A percentile compares a stretch with the other conserved stretches of the same genome.
These are phyloP conservation scores for Venturia asperata DNA, from an alignment of 2,329 filamentous ascomycete species.

Conservation along the genomic window DNA sequence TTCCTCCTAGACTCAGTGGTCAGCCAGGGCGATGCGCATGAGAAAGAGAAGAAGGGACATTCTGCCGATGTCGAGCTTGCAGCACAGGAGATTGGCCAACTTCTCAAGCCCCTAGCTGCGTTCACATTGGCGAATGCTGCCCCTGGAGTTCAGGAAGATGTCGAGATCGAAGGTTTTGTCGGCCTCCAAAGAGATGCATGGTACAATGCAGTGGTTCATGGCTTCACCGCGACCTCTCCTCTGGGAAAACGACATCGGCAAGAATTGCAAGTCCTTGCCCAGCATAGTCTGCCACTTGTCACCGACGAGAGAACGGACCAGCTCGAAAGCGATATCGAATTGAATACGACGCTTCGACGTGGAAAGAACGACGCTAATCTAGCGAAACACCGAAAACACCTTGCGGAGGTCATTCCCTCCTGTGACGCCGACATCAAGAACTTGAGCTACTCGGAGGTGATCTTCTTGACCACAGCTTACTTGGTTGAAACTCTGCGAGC, in stretches of 20 bases:
- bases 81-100: conserved; percentile 76
- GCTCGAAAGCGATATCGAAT: conserved; percentile 90
- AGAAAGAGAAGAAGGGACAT: conserved; percentile 59
- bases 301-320: conserved; percentile 83
- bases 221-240: conserved; percentile 69
- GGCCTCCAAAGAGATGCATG: conserved; percentile 81
- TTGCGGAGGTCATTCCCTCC: conserved; percentile 66
- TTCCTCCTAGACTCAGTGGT: conserved; percentile 82
- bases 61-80: conserved; percentile 75
- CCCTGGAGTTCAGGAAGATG: conserved; percentile 53
- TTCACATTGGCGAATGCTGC: conserved; percentile 56
- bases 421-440: conserved; percentile 72
- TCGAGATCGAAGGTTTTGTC: conserved; percentile 46
- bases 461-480: conserved; percentile 87
- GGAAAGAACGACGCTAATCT: conserved; percentile 76
- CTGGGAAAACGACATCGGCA: conserved; percentile 65
- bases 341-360: conserved; percentile 86
- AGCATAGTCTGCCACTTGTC: conserved; percentile 79
- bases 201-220: conserved; percentile 97
- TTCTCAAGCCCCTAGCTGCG: conserved; percentile 79
- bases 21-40: conserved; percentile 79
- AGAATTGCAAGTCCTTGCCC: conserved; percentile 76
- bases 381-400: conserved; percentile 68
- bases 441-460: conserved; percentile 80
- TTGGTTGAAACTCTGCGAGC: conserved; percentile 84